Base-by-base conservation (phyloP, 2,329 filamentous ascomycete species). In the Beauveria bassiana region DNA sequence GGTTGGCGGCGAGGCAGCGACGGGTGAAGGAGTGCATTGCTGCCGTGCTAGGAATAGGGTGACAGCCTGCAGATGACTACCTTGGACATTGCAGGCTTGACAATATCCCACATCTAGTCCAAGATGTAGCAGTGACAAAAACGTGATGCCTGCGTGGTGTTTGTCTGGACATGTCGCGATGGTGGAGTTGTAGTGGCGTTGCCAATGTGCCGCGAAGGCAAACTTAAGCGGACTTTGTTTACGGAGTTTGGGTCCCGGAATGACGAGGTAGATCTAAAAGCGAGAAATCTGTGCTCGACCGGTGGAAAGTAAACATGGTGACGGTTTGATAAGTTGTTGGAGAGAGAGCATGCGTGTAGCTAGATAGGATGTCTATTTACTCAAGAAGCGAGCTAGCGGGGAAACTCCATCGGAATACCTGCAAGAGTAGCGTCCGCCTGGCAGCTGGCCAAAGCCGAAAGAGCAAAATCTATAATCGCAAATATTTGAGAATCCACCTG, bases 181-280 rank as follows among this genome's bases (percentile, higher is more conserved):
- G 57, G 57, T 59, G 57, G 57, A 59, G 57, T 52, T 59, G 34
- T 14, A 22, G 57, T 59, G 57, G 57, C 57, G 57, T 52, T 45
- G 31, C 38, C 43, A 45, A 31, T 52, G 46, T 59, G 31, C 26
- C 22, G 54, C 46, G 54, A 57, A 16, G 54, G 42, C 46, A 59
- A 59, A 59, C 57, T 46, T 40, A 52, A 42, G 54, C 54, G 55
- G 57, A 43, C 38, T 59, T 52, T 42, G 24, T 16, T 38, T 14
- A 38, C 14, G 34, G 34, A 38, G 14, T 14, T 38, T 16, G 34
- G 12, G 34, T 38, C 34, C 14, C 14, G 34, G 34, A 16, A 5
- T 38, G 34, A 14, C 5, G 34, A 38, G 34, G 5, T 18, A 51
- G 18, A 14, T 49, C 12, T 18, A 16, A 18, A 22, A 26, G 47